A percentile compares a stretch with the other conserved stretches of the same genome.
These are phyloP conservation scores for Creolimax fragrantissima DNA, from an alignment of 78 protist species.

Conservation along the genomic window DNA sequence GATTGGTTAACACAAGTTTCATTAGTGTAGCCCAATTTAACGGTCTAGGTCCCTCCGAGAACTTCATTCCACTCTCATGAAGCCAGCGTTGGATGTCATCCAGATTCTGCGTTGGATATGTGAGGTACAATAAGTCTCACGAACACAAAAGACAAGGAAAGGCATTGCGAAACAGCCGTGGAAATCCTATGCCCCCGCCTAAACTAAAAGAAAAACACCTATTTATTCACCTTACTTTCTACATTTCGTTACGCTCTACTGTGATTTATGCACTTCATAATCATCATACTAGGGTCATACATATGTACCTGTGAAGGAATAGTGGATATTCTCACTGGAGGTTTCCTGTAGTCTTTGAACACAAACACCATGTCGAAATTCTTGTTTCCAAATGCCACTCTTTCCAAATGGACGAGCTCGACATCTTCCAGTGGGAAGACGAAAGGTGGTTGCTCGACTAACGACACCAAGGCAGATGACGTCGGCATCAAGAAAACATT, in stretches of 20 bases:
- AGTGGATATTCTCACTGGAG: slow-evolving; percentile 43
- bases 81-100: slow-evolving; percentile 81
- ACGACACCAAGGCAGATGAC: slow-evolving; percentile 58
- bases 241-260: neutral
- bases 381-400: slow-evolving; percentile 58
- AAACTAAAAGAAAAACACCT: neutral
- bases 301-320: neutral
- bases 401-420: slow-evolving; percentile 84
- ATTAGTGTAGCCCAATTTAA: slow-evolving; percentile 71
- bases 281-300: neutral
- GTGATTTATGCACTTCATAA: no score
- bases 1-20: slow-evolving; percentile 45
- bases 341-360: slow-evolving; percentile 65
- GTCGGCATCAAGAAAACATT: slow-evolving; percentile 66
- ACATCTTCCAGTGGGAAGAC: slow-evolving; percentile 76
- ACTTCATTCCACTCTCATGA: slow-evolving; percentile 62
- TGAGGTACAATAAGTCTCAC: neutral
- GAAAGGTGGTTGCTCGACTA: slow-evolving; percentile 72
- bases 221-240: neutral
- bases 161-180: neutral
- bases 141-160: neutral
- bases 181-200: neutral
- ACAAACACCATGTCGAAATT: slow-evolving; percentile 86
- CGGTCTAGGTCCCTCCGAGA: slow-evolving; percentile 47
- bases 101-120: slow-evolving; percentile 10